Conservation (phyloP, 306 rosid species). For the Fagus crenata region DNA sequence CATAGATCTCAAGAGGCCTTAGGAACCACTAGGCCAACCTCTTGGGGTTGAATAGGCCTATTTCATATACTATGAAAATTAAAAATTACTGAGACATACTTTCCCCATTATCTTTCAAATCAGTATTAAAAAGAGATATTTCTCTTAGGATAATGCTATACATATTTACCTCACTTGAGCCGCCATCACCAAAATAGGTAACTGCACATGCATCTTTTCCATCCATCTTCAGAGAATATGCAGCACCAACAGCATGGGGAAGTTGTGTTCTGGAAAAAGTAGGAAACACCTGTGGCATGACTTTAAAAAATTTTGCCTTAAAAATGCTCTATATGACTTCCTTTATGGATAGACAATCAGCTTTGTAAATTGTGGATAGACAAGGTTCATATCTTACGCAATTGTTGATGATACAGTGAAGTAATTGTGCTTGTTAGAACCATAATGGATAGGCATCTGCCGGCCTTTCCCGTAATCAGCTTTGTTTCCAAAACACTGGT, state of each 20-base stretch:
- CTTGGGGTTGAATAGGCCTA: no score
- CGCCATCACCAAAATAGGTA: constrained; percentile 89
- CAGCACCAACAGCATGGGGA: constrained; percentile 97
- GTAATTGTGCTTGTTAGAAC: constrained; percentile 81
- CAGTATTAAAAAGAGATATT: not conserved
- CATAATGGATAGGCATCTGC: constrained; percentile 93
- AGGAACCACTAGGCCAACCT: no score
- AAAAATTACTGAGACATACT: not conserved
- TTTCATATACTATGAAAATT: no score
- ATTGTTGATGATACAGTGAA: constrained; percentile 79
- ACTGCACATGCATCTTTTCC: constrained; percentile 75
- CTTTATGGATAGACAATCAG: not conserved
- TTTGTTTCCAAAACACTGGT: constrained; percentile 75
- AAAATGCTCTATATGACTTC: not conserved
- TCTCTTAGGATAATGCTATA: constrained; percentile 5
- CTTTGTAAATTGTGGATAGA: not conserved
- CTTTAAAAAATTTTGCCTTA: constrained; percentile 22
- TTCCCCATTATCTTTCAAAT: constrained; percentile 2
- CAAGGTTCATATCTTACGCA: constrained; percentile 57
- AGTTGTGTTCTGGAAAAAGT: constrained; percentile 63
- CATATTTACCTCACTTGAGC: constrained; percentile 84
- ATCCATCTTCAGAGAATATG: constrained; percentile 92
- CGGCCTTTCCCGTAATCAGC: constrained; percentile 86
- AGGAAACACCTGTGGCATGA: constrained; percentile 15
- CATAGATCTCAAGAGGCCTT: no score